Base-by-base conservation (phyloP, 352 stramenopile species). In the Globisporangium parvum region DNA sequence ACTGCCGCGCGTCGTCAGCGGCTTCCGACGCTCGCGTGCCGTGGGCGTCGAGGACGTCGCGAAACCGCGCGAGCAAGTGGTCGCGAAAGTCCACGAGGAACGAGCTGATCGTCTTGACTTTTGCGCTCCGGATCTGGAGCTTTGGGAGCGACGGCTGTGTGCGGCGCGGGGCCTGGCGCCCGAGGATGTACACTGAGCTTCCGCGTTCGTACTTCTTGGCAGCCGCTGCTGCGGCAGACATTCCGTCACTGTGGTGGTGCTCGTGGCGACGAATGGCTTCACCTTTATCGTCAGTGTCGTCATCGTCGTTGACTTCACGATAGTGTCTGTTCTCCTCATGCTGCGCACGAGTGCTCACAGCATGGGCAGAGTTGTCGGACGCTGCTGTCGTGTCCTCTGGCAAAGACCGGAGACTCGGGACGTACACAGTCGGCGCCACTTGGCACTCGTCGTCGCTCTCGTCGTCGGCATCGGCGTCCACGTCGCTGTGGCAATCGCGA, bases 41-140 rank as follows among this genome's bases (percentile, higher is more conserved):
- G 26, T 24, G 17, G 10, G 52, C 49, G 6, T 44, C 39, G 20
- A 63, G 59, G 41, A 51, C 50, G 40, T 66, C 58, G 55, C 49
- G 50, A 2, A 64, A 70, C 49, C 77, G 67, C 46, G 67, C 24
- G 23, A 86, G 47, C 50, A 85, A 61, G 28, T 80, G 71, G 33
- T 76, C 71, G 14, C 65, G 62, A 42, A 80, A 78, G 41, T 85
- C 71, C 11, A 77, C 69, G 12, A 88, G 62, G 44, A 78, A 76
- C 3, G 63, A 63, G 23, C 53, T 51, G 15, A 76, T 70, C 4
- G 75, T 72, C 23, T 68, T 67, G 15, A 76, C 64, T 4, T 71
- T 60, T 4, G 45, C 65, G 14, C 26, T 55, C 6, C 63, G 65
- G 46, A 81, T 57, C 21, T 73, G 63, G 18, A 82, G 44, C 21